These are phyloP conservation scores for Testicularia cyperi DNA, from an alignment of 1,284 basidiomycete species.

Conservation along the genomic window DNA sequence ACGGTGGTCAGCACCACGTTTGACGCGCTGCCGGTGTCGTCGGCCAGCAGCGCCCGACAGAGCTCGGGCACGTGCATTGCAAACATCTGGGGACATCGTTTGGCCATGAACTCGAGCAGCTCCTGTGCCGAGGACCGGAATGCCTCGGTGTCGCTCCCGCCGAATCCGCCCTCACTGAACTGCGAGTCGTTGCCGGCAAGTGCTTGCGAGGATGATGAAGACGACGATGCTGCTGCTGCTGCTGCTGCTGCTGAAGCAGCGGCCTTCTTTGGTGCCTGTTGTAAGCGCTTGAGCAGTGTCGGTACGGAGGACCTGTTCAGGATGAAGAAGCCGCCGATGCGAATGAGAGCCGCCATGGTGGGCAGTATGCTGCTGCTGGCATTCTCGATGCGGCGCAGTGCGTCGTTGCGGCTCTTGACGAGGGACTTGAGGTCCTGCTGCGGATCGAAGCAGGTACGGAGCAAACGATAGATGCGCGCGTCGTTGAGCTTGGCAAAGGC, in stretches of 20 bases:
- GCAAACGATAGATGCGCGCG: slow-evolving; percentile 76
- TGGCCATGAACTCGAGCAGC: slow-evolving; percentile 69
- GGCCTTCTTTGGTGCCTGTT: slow-evolving; percentile 1
- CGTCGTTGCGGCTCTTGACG: slow-evolving; percentile 66
- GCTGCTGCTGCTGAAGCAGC: neutral
- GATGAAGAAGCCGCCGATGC: slow-evolving; percentile 72
- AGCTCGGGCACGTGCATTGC: slow-evolving; percentile 76
- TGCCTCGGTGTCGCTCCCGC: slow-evolving; percentile 25
- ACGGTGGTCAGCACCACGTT: slow-evolving; percentile 69
- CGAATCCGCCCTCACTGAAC: neutral
- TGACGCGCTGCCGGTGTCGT: too few species aligned
- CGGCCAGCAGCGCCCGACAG: slow-evolving; percentile 68
- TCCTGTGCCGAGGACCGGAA: slow-evolving; percentile 49
- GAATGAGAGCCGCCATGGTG: slow-evolving; percentile 75
- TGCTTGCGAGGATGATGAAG: slow-evolving; percentile 1
- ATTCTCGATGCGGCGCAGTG: slow-evolving; percentile 38
- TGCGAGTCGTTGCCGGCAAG: slow-evolving; percentile 15
- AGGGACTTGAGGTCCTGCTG: slow-evolving; percentile 79
- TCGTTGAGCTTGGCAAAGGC: slow-evolving; percentile 86
- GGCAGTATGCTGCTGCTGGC: slow-evolving; percentile 26
- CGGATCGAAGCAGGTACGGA: slow-evolving; percentile 78
- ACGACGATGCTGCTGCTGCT: too few species aligned
- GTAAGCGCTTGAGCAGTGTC: slow-evolving; percentile 64
- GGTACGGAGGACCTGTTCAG: slow-evolving; percentile 83
- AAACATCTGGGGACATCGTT: slow-evolving; percentile 74